Conservation (phyloP, 305 asterid genomes). For the Fraxinus paxiana region DNA sequence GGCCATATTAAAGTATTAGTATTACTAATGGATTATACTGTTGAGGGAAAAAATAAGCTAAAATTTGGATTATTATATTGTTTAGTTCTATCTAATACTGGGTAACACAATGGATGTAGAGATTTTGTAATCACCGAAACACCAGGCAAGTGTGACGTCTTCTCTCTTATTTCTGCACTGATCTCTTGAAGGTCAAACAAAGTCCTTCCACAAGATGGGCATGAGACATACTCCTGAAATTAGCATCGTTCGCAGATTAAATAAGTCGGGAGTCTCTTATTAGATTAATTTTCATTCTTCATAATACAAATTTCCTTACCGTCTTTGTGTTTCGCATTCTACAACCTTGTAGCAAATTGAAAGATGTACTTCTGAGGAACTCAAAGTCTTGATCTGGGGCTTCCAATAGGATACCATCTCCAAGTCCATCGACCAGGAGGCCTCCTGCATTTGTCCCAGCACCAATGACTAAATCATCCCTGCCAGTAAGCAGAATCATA, state of each 20-base stretch:
- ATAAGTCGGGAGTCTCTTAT: neutral
- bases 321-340: constrained; percentile 99
- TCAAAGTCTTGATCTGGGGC: constrained; percentile 85
- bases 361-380: constrained; percentile 81
- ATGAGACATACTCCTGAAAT: constrained; percentile 90
- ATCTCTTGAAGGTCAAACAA: constrained; percentile 96
- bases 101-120: neutral
- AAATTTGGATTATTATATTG: neutral
- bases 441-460: constrained; percentile 91
- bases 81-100: neutral
- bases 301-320: constrained; percentile 37
- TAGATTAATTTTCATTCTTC: neutral
- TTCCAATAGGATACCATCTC: constrained; percentile 88
- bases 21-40: neutral
- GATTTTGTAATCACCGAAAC: constrained; percentile 65
- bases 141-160: constrained; percentile 95
- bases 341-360: constrained; percentile 97
- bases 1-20: neutral
- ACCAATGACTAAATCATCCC: constrained; percentile 91
- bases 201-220: constrained; percentile 99
- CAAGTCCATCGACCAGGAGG: constrained; percentile 94
- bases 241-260: neutral
- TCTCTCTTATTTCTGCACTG: constrained; percentile 93
- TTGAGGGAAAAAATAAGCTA: neutral
- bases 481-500: constrained; percentile 27